Conservation (phyloP, 495 filamentous ascomycete species). For the Penicillium cataractarum region DNA sequence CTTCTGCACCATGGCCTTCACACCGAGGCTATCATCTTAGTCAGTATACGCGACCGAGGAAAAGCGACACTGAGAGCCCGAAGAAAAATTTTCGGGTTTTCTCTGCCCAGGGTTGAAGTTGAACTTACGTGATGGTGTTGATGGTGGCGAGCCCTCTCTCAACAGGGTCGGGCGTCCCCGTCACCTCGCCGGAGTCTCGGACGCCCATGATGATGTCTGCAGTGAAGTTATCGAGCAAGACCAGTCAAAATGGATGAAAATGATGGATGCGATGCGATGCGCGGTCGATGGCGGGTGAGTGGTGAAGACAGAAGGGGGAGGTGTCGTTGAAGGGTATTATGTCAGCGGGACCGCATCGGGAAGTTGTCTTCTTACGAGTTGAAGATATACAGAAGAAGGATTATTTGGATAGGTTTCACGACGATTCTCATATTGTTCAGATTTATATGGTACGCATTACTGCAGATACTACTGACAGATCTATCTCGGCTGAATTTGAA, state of each 20-base stretch:
- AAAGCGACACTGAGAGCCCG: constrained; percentile 24
- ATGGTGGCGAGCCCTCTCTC: constrained; percentile 80
- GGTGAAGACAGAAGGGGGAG: constrained; percentile 27
- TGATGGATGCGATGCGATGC: constrained; percentile 25
- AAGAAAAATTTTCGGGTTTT: neutral
- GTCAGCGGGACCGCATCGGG: constrained; percentile 22
- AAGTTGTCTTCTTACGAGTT: neutral
- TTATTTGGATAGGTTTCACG: neutral
- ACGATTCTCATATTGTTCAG: neutral
- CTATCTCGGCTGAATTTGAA: neutral
- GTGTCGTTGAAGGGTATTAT: constrained; percentile 8
- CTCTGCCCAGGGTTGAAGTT: constrained; percentile 9
- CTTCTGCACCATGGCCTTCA: constrained; percentile 74
- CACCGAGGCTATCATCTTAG: constrained; percentile 60
- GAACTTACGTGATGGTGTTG: constrained; percentile 70
- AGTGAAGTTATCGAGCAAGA: neutral
- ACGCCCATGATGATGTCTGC: constrained; percentile 46
- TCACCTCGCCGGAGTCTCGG: constrained; percentile 52
- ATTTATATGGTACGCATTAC: neutral
- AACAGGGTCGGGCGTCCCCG: constrained; percentile 62
- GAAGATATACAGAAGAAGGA: neutral
- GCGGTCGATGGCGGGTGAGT: constrained; percentile 30
- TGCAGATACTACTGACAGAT: too few species aligned
- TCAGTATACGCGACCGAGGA: constrained; percentile 54
- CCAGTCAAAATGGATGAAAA: constrained; percentile 28